phyloP scores from a whole-genome alignment of 805 yeast species.

The Sugiyamaella chiloensis region DNA sequence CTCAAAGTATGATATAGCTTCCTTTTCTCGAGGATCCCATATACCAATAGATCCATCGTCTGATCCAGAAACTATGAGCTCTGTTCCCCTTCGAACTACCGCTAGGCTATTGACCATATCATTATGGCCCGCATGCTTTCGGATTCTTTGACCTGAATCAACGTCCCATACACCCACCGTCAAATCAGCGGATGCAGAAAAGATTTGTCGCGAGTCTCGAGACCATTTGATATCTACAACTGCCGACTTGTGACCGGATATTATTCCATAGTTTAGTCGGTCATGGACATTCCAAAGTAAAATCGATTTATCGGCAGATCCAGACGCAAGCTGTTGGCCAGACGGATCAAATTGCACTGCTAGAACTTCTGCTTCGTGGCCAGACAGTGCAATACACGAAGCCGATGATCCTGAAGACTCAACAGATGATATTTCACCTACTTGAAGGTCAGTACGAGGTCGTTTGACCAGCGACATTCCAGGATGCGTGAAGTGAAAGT shows the following conservation, averaged over 20 bases:
- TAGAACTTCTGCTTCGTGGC: slow-evolving; percentile 41
- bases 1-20: slow-evolving; percentile 34
- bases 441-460: slow-evolving; percentile 9
- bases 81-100: slow-evolving; percentile 31
- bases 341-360: slow-evolving; percentile 47
- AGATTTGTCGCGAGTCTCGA: slow-evolving; percentile 41
- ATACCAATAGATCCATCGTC: slow-evolving; percentile 60
- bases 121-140: slow-evolving; percentile 53
- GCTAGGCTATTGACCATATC: slow-evolving; percentile 56
- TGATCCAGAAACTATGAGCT: slow-evolving; percentile 49
- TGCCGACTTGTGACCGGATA: slow-evolving; percentile 61
- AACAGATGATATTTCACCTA: neutral
- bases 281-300: slow-evolving; percentile 46
- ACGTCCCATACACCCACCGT: slow-evolving; percentile 63
- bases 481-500: neutral
- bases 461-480: slow-evolving; percentile 19
- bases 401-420: neutral
- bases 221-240: slow-evolving; percentile 60
- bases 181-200: slow-evolving; percentile 58
- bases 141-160: slow-evolving; percentile 50
- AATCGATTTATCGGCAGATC: slow-evolving; percentile 49
- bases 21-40: slow-evolving; percentile 67
- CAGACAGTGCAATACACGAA: slow-evolving; percentile 20
- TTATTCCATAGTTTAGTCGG: slow-evolving; percentile 42
- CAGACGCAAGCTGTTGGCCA: slow-evolving; percentile 58